Conservation (phyloP, 2,329 filamentous ascomycete species). For the Sarocladium brachiariae region DNA sequence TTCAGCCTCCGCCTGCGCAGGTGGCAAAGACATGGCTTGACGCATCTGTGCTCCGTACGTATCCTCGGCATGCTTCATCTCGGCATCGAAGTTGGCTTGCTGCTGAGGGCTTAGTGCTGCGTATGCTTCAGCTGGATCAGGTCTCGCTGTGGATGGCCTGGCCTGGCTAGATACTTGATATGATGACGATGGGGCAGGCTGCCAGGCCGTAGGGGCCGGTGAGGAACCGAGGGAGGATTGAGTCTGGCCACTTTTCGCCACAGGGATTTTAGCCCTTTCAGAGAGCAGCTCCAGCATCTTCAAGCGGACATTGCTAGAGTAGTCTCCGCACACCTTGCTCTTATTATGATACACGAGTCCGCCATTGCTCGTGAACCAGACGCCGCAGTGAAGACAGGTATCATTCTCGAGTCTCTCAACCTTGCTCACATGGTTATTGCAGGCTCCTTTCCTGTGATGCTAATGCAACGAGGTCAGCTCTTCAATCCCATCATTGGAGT, state of each 20-base stretch:
- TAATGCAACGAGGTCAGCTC: constrained; percentile 14
- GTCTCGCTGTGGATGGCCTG: not conserved
- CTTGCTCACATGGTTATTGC: constrained; percentile 12
- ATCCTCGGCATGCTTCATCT: constrained; percentile 24
- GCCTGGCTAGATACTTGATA: not conserved
- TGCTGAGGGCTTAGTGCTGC: not conserved
- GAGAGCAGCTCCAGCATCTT: constrained; percentile 8
- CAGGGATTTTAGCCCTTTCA: not conserved
- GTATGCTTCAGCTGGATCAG: not conserved
- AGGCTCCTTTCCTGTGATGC: constrained; percentile 23
- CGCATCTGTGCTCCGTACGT: constrained; percentile 35
- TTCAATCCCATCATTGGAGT: not conserved
- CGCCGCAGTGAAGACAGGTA: constrained; percentile 37
- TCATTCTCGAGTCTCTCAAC: constrained; percentile 1
- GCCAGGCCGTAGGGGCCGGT: no score
- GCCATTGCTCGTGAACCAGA: constrained; percentile 32
- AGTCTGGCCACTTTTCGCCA: not conserved
- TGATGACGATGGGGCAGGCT: not conserved
- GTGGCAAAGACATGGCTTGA: constrained; percentile 30
- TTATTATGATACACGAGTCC: constrained; percentile 39
- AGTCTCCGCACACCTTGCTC: constrained; percentile 40
- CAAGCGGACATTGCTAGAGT: constrained; percentile 17
- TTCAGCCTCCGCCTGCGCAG: constrained; percentile 23
- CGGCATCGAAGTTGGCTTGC: constrained; percentile 18
- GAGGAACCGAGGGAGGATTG: not conserved